A percentile compares a stretch with the other conserved stretches of the same genome.
These are phyloP conservation scores for Fusarium veterinarium DNA, from an alignment of 2,329 filamentous ascomycete species.

Conservation along the genomic window DNA sequence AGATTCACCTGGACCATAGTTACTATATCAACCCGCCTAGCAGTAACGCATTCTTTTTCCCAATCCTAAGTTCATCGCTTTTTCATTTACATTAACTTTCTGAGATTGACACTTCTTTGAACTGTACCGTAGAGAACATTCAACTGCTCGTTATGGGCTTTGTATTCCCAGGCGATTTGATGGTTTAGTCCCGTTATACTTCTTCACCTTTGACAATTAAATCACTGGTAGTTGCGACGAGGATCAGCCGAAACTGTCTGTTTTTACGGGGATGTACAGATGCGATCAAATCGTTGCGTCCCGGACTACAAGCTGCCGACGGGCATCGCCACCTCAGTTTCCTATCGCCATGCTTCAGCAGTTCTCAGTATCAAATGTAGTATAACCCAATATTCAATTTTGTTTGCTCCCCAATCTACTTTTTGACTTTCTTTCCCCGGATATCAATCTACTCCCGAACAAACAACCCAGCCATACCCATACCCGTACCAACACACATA, in stretches of 20 bases:
- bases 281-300: rapidly evolving
- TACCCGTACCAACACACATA: conserved; percentile 82
- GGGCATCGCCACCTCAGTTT: not conserved
- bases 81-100: not conserved
- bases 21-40: not conserved
- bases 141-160: no score
- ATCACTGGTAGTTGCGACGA: not conserved
- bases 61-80: not conserved
- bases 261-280: not conserved
- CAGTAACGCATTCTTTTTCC: rapidly evolving
- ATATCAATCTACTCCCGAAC: conserved; percentile 32
- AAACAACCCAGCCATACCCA: conserved; percentile 45
- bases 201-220: not conserved
- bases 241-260: not conserved
- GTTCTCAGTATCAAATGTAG: not conserved
- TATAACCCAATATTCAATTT: not conserved
- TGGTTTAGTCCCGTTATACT: not conserved
- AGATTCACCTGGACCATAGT: not conserved
- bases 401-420: not conserved
- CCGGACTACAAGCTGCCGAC: not conserved
- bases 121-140: not conserved
- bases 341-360: not conserved
- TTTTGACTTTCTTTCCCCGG: not conserved
- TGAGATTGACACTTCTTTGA: no score
- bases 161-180: no score